A percentile compares a stretch with the other conserved stretches of the same genome.
Evolutionary conservation across 2,329 filamentous ascomycete species (phyloP).

Genomic region (Seiridium unicorne): DNA sequence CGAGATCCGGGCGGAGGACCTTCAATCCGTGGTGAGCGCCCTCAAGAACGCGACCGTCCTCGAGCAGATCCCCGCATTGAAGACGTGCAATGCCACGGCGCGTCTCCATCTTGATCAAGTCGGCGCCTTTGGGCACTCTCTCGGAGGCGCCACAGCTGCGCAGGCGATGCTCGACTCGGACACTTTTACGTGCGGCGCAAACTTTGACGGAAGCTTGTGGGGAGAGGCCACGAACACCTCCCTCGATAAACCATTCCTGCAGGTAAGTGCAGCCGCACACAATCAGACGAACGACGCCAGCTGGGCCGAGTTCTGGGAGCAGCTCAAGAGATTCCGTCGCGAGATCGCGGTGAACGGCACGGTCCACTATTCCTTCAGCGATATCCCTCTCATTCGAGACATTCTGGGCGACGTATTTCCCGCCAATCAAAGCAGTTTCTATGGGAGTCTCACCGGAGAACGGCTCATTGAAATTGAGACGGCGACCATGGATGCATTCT

Average conservation of each 20-base stretch:
- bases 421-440: background rate
- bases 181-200: background rate
- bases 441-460: background rate
- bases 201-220: background rate
- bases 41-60: background rate
- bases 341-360: slow-evolving; percentile 13
- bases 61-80: background rate
- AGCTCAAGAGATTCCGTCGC: slow-evolving; percentile 16
- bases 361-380: background rate
- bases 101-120: slow-evolving; percentile 24
- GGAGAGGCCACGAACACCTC: background rate
- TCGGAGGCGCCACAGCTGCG: slow-evolving; percentile 36
- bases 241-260: slow-evolving; percentile 15
- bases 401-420: background rate
- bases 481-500: background rate
- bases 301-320: slow-evolving; percentile 12
- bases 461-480: background rate
- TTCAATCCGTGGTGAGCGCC: background rate
- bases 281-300: slow-evolving; percentile 10
- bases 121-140: slow-evolving; percentile 36
- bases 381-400: background rate
- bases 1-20: background rate
- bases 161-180: slow-evolving; percentile 20
- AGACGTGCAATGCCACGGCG: slow-evolving; percentile 20
- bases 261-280: slow-evolving; percentile 11